Percentiles rank a stretch among this genome's conserved stretches.
Conservation (phyloP, 176 grass and related monocot species). For the Poa annua region DNA sequence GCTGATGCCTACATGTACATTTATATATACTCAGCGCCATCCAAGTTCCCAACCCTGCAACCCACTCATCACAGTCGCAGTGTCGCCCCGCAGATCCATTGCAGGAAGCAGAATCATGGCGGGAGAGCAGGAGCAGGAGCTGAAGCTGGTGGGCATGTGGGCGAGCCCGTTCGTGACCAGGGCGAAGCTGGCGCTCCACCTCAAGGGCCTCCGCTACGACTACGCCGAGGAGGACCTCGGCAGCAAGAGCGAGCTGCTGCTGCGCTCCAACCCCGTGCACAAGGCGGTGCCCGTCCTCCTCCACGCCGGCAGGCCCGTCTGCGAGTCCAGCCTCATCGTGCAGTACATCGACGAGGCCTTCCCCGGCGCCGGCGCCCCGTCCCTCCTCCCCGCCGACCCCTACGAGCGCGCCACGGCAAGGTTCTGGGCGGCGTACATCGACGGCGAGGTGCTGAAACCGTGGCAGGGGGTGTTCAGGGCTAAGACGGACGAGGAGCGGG, state of each 20-base stretch:
- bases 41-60: no score
- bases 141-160: neutral
- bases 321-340: neutral
- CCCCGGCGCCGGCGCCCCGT: neutral
- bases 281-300: neutral
- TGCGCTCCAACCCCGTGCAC: neutral
- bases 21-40: no score
- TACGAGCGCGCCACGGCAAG: neutral
- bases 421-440: neutral
- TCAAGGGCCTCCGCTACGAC: neutral
- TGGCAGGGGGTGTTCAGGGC: neutral
- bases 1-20: no score
- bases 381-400: neutral
- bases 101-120: neutral
- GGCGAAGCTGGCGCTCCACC: slow-evolving; percentile 7
- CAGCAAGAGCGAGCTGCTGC: slow-evolving; percentile 1
- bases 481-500: neutral
- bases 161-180: neutral
- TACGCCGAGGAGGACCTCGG: neutral
- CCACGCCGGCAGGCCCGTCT: neutral
- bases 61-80: neutral
- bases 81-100: neutral
- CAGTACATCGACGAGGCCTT: slow-evolving; percentile 17
- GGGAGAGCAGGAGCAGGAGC: neutral
- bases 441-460: neutral